Percentiles rank a stretch among this genome's conserved stretches.
These are phyloP conservation scores for Podospora conica DNA, from an alignment of 495 filamentous ascomycete genomes.

Conservation along the genomic window DNA sequence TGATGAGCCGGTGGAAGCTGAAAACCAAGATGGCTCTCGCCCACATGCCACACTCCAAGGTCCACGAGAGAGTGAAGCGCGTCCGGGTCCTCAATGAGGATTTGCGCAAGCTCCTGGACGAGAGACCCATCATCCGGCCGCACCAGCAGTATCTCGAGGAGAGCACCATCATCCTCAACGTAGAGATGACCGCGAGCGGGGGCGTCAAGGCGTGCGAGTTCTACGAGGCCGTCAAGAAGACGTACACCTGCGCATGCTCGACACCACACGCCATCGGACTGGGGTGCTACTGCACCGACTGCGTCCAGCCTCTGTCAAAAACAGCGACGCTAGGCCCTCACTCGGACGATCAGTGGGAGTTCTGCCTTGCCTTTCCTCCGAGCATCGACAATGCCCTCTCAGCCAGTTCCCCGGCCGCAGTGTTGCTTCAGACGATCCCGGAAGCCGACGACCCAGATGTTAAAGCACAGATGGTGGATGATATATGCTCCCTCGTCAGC, in stretches of 20 bases:
- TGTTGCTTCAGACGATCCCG: not conserved
- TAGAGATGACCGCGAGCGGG: not conserved
- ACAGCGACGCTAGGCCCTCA: not conserved
- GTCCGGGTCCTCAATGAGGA: not conserved
- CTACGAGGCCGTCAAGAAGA: not conserved
- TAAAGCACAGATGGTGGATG: not conserved
- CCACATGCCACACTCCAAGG: not conserved
- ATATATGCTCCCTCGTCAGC: not conserved
- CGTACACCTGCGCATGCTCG: not conserved
- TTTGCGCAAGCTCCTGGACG: not conserved
- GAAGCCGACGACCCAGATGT: not conserved
- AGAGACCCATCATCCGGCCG: not conserved
- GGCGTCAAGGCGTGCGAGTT: not conserved
- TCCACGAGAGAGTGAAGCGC: not conserved
- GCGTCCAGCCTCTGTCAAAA: not conserved
- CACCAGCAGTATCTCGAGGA: not conserved
- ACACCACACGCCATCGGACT: not conserved
- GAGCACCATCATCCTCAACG: not conserved
- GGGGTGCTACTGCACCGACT: not conserved
- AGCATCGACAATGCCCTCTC: not conserved
- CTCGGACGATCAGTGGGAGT: not conserved
- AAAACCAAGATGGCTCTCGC: not conserved
- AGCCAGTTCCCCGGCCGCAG: not conserved
- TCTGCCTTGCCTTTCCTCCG: not conserved
- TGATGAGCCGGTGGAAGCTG: not conserved